Base-by-base conservation (phyloP, 208 protist species). In the Trypanosoma platydactyli region DNA sequence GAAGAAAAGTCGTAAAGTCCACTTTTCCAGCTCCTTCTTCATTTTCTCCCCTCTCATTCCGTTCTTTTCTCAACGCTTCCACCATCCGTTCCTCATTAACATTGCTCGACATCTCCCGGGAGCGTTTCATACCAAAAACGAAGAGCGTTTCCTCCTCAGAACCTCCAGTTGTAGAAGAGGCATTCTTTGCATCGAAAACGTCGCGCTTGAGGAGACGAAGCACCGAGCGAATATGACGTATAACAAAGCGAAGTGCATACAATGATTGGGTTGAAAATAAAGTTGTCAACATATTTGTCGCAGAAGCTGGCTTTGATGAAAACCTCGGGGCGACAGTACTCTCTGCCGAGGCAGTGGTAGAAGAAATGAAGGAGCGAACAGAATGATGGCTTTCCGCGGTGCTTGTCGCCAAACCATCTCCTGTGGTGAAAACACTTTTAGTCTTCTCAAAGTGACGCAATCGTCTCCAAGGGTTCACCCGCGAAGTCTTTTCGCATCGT, bases 391-490 rank as follows among this genome's bases (percentile, higher is more conserved):
- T 68, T 24, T 38, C 25, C 29, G 69, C 62, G 9, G 69, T 64
- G 27, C 29, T 59, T 16, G 68, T 67, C 15, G 59, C 55, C 20
- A 41, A n/a, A 22, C 63, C 68, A 38, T 67, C 60, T 20, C 62
- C 54, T 22, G 2, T 40, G 3, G 24, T 1, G 41, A 40, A 24
- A 27, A 62, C 6, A 30, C 29, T 18, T 20, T 25, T 33, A 4
- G 45, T 5, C 24, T 44, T 45, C 18, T 38, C 49, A 42, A 56
- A 56, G 25, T 58, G 52, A 18, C 40, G 48, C 29, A 72, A 33
- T 35, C 48, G 53, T 45, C 35, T n/a, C 60, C 69, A 68, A 24
- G 60, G 69, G 57, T 75, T 75, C 40, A 41, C 38, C 53, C 57
- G 6, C 41, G 44, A 38, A 5, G 16, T 27, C 12, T 18, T 30